Evolutionary conservation across 2,329 filamentous ascomycete species (phyloP).

Genomic region (Microsporum audouinii): DNA sequence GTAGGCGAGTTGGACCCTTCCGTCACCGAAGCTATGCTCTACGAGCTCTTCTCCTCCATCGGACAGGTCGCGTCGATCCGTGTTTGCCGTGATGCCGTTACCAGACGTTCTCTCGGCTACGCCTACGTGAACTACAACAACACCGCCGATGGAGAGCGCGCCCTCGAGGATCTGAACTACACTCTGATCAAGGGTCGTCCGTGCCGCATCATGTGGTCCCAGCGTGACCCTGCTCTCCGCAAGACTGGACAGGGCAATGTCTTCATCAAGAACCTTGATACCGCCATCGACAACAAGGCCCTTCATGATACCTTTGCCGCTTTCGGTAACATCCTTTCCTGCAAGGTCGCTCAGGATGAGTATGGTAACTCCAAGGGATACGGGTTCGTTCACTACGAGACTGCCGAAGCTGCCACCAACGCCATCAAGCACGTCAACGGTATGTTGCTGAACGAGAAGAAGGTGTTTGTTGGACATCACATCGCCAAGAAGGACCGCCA

Average conservation of each 20-base stretch:
- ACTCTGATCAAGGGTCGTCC: slow-evolving; percentile 97
- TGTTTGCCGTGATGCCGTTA: slow-evolving; percentile 98
- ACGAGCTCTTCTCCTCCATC: slow-evolving; percentile 99
- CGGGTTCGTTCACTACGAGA: slow-evolving; percentile 99
- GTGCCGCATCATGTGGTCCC: slow-evolving; percentile 99
- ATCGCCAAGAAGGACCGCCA: slow-evolving; percentile 99
- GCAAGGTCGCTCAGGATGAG: slow-evolving; percentile 99
- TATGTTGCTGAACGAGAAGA: slow-evolving; percentile 99
- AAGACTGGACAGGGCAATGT: slow-evolving; percentile 99
- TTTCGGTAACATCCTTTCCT: slow-evolving; percentile 97
- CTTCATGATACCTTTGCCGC: slow-evolving; percentile 98
- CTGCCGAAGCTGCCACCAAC: slow-evolving; percentile 87
- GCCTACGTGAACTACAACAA: slow-evolving; percentile 99
- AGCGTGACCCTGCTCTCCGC: slow-evolving; percentile 95
- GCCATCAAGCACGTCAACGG: slow-evolving; percentile 99
- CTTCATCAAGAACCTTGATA: slow-evolving; percentile 99
- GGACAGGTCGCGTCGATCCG: slow-evolving; percentile 97
- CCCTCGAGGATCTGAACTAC: slow-evolving; percentile 98
- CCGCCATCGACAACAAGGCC: slow-evolving; percentile 99
- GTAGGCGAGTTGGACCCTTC: slow-evolving; percentile 96
- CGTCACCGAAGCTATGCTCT: slow-evolving; percentile 99
- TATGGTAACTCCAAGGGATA: slow-evolving; percentile 95
- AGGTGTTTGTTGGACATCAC: slow-evolving; percentile 98
- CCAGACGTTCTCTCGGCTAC: slow-evolving; percentile 94
- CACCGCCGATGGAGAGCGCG: slow-evolving; percentile 90